Base-by-base conservation (phyloP, 225 moss, liverwort and hornwort species). In the Thuidium tamariscinum region DNA sequence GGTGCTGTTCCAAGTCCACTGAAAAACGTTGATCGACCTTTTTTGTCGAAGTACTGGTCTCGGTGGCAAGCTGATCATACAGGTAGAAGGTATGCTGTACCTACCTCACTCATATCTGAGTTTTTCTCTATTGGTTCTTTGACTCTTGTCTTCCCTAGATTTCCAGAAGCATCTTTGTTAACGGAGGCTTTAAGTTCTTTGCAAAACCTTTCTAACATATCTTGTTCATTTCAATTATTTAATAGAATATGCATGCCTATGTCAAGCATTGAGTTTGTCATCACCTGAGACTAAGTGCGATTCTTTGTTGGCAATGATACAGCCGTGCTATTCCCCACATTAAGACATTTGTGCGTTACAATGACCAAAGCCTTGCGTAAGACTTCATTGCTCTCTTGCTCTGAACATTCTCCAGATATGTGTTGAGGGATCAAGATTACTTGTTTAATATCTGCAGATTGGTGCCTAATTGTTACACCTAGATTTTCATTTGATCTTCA, bases 271-370 rank as follows among this genome's bases (percentile, higher is more conserved):
- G 63, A 36, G 46, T 49, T n/a, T 81, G 68, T 76, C 26, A 20
- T 68, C 51, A 61, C 42, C 59, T 81, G 89, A 82, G 72, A 81
- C 86, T 75, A 82, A 89, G 34, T 82, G 73, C 18, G 29, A 54
- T 85, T n/a, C n/a, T n/a, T 62, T 86, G 10, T 86, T 84, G 84
- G 69, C 74, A 68, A 86, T 86, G 82, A 67, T 90, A 44, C 94
- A 96, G 95, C 82, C 95, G 97, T 76, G 99, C 97, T 62, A 95
- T 97, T 55, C 99, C 99, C 22, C 99, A 99, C 83, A 96, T 99
- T 70, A 99, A 99, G 89, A 95, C 97, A 25, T 99, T 93, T 84
- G 90, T 93, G 81, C 99, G 99, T 46, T 97, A 96, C 86, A 92
- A 90, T 37, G 94, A 90, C 46, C 97, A 99, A 89, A 91, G 87